Conservation (phyloP, 2,329 filamentous ascomycete species). For the Aspergillus fischeri region DNA sequence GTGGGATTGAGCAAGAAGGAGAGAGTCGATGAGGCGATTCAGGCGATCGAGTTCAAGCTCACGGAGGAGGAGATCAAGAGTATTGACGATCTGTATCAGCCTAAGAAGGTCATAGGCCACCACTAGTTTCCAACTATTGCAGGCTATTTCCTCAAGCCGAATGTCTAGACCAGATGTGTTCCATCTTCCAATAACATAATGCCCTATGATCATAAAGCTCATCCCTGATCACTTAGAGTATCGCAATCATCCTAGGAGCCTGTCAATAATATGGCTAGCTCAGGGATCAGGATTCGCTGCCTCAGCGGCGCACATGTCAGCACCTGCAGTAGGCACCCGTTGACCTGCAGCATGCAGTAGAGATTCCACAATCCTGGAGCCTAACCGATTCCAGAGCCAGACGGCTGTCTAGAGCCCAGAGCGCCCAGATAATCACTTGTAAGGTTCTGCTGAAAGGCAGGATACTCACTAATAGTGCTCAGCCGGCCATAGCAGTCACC, state of each 20-base stretch:
- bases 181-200: neutral
- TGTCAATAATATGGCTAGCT: too few species aligned
- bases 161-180: neutral
- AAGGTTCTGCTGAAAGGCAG: neutral
- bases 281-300: too few species aligned
- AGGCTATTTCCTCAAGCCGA: neutral
- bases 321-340: neutral
- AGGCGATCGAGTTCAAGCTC: conserved; percentile 54
- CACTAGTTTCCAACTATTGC: neutral
- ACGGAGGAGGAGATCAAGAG: conserved; percentile 56
- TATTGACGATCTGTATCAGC: conserved; percentile 39
- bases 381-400: neutral
- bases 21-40: conserved; percentile 54
- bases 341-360: neutral
- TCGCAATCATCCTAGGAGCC: neutral
- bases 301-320: neutral
- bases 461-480: neutral
- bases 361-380: neutral
- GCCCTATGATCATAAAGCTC: neutral
- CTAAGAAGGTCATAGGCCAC: conserved; percentile 16
- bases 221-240: neutral
- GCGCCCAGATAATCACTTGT: neutral
- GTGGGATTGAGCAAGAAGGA: conserved; percentile 46
- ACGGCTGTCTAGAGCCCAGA: neutral
- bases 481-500: neutral